Conservation (phyloP, 352 stramenopile species). For the Thalassiosira pacifica region DNA sequence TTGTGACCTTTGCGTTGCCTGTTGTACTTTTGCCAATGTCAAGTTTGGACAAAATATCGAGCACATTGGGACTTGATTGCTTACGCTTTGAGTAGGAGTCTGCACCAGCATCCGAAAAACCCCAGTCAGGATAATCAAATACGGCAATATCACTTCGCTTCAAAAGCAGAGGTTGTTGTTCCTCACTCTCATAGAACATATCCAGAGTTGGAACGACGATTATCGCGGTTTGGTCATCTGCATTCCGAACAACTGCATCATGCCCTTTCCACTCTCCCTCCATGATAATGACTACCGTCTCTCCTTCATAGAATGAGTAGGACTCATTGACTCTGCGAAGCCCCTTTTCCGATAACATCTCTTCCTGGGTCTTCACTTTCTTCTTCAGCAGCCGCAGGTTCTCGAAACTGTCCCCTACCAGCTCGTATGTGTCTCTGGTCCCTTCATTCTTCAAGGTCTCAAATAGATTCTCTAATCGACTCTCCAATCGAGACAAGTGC, state of each 20-base stretch:
- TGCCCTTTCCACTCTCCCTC: slow-evolving; percentile 74
- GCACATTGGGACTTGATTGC: slow-evolving; percentile 46
- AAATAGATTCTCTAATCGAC: slow-evolving; percentile 67
- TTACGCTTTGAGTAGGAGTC: slow-evolving; percentile 54
- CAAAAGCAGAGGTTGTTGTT: slow-evolving; percentile 51
- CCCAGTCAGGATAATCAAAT: slow-evolving; percentile 71
- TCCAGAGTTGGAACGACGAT: slow-evolving; percentile 57
- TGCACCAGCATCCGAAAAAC: slow-evolving; percentile 40
- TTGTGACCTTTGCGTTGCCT: background rate
- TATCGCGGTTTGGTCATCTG: slow-evolving; percentile 38
- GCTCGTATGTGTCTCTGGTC: slow-evolving; percentile 54
- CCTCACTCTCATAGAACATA: slow-evolving; percentile 33
- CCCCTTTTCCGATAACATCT: slow-evolving; percentile 70
- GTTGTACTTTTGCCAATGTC: slow-evolving; percentile 46
- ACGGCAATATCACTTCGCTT: slow-evolving; percentile 76
- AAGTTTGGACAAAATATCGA: slow-evolving; percentile 63
- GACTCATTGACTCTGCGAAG: slow-evolving; percentile 62
- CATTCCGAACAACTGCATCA: slow-evolving; percentile 61
- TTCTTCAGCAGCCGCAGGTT: slow-evolving; percentile 68
- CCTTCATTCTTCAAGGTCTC: slow-evolving; percentile 63
- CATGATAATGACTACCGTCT: slow-evolving; percentile 76
- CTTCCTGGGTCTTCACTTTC: slow-evolving; percentile 66
- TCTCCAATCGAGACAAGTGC: slow-evolving; percentile 67
- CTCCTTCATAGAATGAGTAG: slow-evolving; percentile 67
- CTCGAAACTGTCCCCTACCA: slow-evolving; percentile 71